A percentile compares a stretch with the other conserved stretches of the same genome.
Evolutionary conservation across 1,284 basidiomycete species (phyloP).

Genomic region (Ustilago hordei): DNA sequence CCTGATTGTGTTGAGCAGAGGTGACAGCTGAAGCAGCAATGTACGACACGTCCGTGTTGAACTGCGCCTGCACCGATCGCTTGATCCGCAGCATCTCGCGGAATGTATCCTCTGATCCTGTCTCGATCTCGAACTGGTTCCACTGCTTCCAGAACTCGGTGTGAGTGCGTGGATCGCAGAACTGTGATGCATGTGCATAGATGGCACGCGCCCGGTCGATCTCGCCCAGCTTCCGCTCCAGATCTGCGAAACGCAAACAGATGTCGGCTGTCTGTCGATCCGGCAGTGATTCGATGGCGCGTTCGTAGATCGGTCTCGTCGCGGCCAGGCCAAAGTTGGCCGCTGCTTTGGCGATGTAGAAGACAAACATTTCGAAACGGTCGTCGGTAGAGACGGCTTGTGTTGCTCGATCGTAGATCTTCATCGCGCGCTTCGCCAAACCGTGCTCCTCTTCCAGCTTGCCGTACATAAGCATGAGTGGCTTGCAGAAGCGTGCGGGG

Average conservation of each 20-base stretch:
- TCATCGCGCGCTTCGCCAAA: constrained; percentile 94
- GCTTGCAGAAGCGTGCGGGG: constrained; percentile 92
- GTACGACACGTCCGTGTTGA: constrained; percentile 87
- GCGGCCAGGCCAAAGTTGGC: constrained; percentile 96
- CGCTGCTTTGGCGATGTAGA: constrained; percentile 94
- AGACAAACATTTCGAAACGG: constrained; percentile 96
- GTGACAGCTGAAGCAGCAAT: constrained; percentile 67
- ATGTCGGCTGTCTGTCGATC: constrained; percentile 96
- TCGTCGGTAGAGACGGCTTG: constrained; percentile 86
- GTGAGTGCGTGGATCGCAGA: constrained; percentile 90
- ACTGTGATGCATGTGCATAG: constrained; percentile 96
- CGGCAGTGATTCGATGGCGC: constrained; percentile 91
- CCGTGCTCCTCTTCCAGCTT: constrained; percentile 94
- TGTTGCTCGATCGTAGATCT: constrained; percentile 92
- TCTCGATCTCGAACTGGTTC: constrained; percentile 96
- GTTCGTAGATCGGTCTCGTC: constrained; percentile 95
- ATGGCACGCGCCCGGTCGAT: constrained; percentile 96
- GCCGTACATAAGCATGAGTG: constrained; percentile 94
- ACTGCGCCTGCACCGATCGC: constrained; percentile 95
- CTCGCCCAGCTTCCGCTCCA: constrained; percentile 98
- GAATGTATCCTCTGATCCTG: constrained; percentile 98
- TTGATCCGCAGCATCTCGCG: constrained; percentile 98
- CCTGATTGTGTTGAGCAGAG: constrained; percentile 30
- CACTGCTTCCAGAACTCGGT: constrained; percentile 95
- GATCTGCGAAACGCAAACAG: constrained; percentile 92